Evolutionary conservation across 352 stramenopile genomes (phyloP), one percentile per base, ranked within the genome.

Genomic region (Phytophthora fragariaefolia): DNA sequence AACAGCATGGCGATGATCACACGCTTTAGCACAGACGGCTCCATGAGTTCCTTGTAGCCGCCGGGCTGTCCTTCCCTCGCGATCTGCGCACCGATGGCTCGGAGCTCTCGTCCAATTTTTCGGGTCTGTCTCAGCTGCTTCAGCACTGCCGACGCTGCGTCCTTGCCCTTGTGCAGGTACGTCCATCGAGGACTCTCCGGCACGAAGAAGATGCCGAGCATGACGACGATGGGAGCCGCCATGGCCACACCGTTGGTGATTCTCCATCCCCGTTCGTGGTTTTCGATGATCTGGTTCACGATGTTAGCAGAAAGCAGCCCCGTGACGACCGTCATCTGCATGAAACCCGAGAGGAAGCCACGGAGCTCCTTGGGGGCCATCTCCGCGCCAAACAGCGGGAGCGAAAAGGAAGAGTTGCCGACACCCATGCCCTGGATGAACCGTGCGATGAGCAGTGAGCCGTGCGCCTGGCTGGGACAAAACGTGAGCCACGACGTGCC

Each of bases 311-410:
- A 63, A 9, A 85, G 58, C 4, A 87, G 52, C 13, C 80, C 77
- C 7, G 77, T 87, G 40, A 81, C 74, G 50, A 87, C 63, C 10
- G 76, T 82, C 79, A 87, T 85, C 56, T 87, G 79, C 78, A 87
- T 89, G 40, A 87, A 89, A 20, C 80, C 80, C 27, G 77, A 82
- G 20, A 89, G 70, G 28, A 90, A 79, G 10, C 81, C 81, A 13
- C 81, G 76, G 23, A 90, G 62, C 43, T 90, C 79, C 64, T 88
- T 87, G 28, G 79, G 81, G 4, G 76, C 73, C 76, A 87, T 85
- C 61, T 89, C 80, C 5, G 80, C 78, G 49, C 80, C 80, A 46
- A 81, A 85, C 2, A 85, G 67, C 42, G 75, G 79, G 32, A 83
- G 60, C 40, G 75, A 87, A 40, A 82, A 88, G 8, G 69, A 85